Evolutionary conservation across 1,139 yeast species (phyloP).

Genomic region (Meyerozyma sp.): DNA sequence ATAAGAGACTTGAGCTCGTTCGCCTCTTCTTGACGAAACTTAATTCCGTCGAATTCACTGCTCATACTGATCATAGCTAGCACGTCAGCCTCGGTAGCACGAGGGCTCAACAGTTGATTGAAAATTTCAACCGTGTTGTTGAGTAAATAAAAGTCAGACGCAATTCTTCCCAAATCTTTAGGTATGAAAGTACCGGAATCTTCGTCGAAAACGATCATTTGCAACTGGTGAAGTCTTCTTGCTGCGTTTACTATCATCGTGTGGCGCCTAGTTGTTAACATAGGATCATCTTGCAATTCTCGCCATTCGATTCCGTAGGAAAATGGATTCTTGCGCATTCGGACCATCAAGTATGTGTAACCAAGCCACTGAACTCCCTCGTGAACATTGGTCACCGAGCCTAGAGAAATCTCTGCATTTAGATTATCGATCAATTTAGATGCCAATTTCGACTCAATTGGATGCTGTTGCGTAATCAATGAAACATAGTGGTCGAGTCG

Average conservation of each 20-base stretch:
- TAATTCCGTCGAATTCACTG: conserved; percentile 88
- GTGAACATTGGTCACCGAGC: conserved; percentile 90
- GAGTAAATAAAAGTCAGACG: conserved; percentile 86
- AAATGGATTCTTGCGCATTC: conserved; percentile 93
- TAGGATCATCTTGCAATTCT: conserved; percentile 79
- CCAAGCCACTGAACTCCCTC: conserved; percentile 98
- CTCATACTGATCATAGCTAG: conserved; percentile 88
- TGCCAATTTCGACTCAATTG: conserved; percentile 82
- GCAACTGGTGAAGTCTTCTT: conserved; percentile 70
- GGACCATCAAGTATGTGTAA: conserved; percentile 86
- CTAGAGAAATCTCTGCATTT: conserved; percentile 93
- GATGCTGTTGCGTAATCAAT: conserved; percentile 88
- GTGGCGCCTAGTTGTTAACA: conserved; percentile 66
- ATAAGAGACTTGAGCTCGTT: conserved; percentile 61
- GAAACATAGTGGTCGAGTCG: conserved; percentile 81
- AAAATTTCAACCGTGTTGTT: conserved; percentile 86
- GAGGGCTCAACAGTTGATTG: conserved; percentile 76
- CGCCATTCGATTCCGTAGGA: conserved; percentile 91
- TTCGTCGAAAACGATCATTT: conserved; percentile 92
- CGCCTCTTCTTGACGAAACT: conserved; percentile 83
- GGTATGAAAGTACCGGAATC: conserved; percentile 72
- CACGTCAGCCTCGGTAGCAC: conserved; percentile 89
- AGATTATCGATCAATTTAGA: conserved; percentile 82
- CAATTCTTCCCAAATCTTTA: conserved; percentile 89
- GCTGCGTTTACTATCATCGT: conserved; percentile 79